Evolutionary conservation across 192 early-diverging fungal species (phyloP), one percentile per base, ranked within the genome.

Genomic region (Chytriomyces sp.): DNA sequence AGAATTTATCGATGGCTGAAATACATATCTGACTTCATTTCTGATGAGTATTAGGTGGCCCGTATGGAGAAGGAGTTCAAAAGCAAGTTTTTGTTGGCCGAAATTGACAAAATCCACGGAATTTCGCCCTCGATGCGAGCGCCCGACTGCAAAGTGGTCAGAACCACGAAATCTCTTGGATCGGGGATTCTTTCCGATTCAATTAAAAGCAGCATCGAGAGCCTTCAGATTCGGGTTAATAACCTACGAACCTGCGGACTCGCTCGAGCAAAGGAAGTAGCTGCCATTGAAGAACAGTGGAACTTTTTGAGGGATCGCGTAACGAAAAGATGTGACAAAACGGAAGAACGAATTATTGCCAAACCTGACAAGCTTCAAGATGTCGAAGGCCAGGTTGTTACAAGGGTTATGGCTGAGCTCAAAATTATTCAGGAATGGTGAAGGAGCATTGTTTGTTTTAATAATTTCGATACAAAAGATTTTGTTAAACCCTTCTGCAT

Each of bases 91-190:
- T 54, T 85, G 62, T 52, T 75, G 14, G 54, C 54, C 34, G 84
- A 85, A 64, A 83, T 85, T 39, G 81, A 64, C 44, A 44, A 33
- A 31, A 55, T 55, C 19, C 39, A 75, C 61, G 41, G 39, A 10
- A 5, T 75, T 32, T 33, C 39, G 10, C 39, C 77, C 5, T 8
- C 64, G 6, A 52, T 55, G 32, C 31, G 38, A 4, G 55, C 54
- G 22, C 59, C 38, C 19, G 64, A 84, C 60, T 63, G 59, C 19
- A 78, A 73, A 53, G 59, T 85, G 26, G 10, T 54, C 2, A 65
- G 75, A 36, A 66, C 77, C 22, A 80, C 73, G 39, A 81, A 80
- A 44, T 75, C 78, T 4, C 22, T 78, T 32, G 83, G 83, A 5
- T 63, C 77, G n/a, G 78, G 39, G 7, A 25, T 54, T 26, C 49